phyloP scores from a whole-genome alignment of 139 green algal genomes.

The Diplosphaera chodatii region DNA sequence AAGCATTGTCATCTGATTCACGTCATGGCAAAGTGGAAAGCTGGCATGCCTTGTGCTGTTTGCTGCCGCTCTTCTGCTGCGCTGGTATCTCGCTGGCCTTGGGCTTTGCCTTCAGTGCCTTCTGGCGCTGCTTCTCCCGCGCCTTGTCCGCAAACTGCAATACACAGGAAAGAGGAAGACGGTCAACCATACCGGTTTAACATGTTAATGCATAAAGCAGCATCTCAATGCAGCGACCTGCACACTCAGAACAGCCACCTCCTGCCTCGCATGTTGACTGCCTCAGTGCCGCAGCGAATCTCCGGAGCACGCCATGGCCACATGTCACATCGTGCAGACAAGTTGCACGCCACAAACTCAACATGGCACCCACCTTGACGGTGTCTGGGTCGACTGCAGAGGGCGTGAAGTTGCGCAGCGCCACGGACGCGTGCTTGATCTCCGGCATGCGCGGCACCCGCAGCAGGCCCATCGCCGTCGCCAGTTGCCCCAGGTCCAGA shows the following conservation, averaged over 20 bases:
- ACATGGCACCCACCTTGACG: constrained; percentile 32
- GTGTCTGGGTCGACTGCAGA: constrained; percentile 57
- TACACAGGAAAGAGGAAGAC: neutral
- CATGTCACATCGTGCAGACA: too few species aligned
- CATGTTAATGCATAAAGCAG: too few species aligned
- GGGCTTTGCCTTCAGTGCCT: constrained; percentile 26
- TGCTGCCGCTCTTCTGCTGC: neutral
- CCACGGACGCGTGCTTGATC: constrained; percentile 45
- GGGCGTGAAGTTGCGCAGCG: constrained; percentile 30
- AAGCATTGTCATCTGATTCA: too few species aligned
- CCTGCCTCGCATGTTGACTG: too few species aligned
- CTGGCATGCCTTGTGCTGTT: constrained; percentile 9
- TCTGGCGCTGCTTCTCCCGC: constrained; percentile 80
- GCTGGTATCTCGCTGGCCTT: neutral
- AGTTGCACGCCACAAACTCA: neutral
- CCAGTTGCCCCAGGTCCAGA: constrained; percentile 71
- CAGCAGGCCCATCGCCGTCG: constrained; percentile 72
- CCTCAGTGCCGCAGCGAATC: too few species aligned
- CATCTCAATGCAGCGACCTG: too few species aligned
- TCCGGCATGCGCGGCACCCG: constrained; percentile 89
- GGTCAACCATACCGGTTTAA: neutral
- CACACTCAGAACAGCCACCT: too few species aligned
- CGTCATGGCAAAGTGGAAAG: too few species aligned
- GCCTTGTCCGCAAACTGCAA: constrained; percentile 68
- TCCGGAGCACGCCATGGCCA: too few species aligned